These are phyloP conservation scores for Brassica nigra DNA, from an alignment of 345 rosid species.

Conservation along the genomic window DNA sequence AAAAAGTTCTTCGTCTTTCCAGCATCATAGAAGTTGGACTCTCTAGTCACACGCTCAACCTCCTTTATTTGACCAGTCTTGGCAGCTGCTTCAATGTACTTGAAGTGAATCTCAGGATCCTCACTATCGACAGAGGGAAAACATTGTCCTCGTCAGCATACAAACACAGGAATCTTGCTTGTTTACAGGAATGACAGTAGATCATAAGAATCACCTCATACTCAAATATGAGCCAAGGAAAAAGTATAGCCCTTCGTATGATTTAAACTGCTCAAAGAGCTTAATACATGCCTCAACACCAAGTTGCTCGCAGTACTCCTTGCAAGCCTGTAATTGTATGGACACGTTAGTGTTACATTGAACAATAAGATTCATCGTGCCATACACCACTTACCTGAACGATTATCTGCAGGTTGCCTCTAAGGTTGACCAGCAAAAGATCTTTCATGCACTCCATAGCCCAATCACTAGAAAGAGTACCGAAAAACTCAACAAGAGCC, in stretches of 20 bases:
- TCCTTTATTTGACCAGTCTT: constrained; percentile 96
- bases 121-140: constrained; percentile 59
- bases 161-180: constrained; percentile 10
- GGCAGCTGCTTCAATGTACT: constrained; percentile 99
- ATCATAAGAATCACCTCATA: constrained; percentile 61
- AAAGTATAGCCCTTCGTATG: constrained; percentile 96
- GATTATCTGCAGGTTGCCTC: constrained; percentile 98
- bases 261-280: constrained; percentile 96
- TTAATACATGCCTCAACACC: constrained; percentile 93
- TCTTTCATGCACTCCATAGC: constrained; percentile 99
- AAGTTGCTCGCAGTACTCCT: constrained; percentile 98
- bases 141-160: constrained; percentile 12
- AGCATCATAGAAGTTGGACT: constrained; percentile 93
- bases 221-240: constrained; percentile 97
- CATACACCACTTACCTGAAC: constrained; percentile 72
- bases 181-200: constrained; percentile 20
- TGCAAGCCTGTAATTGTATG: constrained; percentile 69
- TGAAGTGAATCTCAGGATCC: constrained; percentile 98
- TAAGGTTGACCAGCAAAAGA: constrained; percentile 86
- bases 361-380: constrained; percentile 12
- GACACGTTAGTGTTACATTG: constrained; percentile 31
- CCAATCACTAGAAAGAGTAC: constrained; percentile 99
- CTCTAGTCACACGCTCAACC: constrained; percentile 99
- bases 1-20: constrained; percentile 96
- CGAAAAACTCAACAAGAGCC: constrained; percentile 98